Evolutionary conservation across 805 yeast species (phyloP), one percentile per base, ranked within the genome.

Genomic region (Trichomonascus vanleenenianus): DNA sequence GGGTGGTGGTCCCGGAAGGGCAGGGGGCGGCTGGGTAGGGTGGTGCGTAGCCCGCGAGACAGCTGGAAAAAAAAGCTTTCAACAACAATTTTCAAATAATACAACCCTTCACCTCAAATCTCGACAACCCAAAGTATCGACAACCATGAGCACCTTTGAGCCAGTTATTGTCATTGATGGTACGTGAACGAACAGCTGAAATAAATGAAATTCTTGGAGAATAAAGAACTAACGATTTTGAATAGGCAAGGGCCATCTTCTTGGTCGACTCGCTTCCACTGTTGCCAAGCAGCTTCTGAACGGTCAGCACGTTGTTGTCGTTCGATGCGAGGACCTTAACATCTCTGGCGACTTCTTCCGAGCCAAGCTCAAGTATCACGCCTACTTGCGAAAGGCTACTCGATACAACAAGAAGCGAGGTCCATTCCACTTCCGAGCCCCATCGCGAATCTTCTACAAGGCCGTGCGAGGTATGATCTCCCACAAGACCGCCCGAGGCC

Each of bases 371-470:
- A 93, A 93, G 85, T 93, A 88, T 93, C 97, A 89, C 76, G 99
- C 94, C 73, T 93, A 89, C 88, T 84, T 93, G 76, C 89, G 98
- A 83, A 93, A 93, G 83, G 85, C 94, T 66, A 89, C 98, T 71
- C 85, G 95, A 78, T 93, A 74, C 89, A 93, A 93, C 95, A 88
- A 88, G 79, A 83, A 80, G 68, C 84, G 88, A 74, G 99, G 98
- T 79, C 97, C 97, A 69, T 93, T 91, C 97, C 99, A 93, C 75
- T 93, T 93, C 96, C 93, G 97, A 78, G 99, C 99, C 57, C 99
- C 99, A 74, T 89, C 97, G 57, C 88, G 97, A 79, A 91, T 93
- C 76, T 88, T 93, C 77, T 89, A 89, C 94, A 93, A 93, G 85
- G 97, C 99, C 68, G 75, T 93, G 72, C 85, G 96, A 73, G 99